Conservation (phyloP, 352 stramenopile genomes). For the Globisporangium mamillatum region DNA sequence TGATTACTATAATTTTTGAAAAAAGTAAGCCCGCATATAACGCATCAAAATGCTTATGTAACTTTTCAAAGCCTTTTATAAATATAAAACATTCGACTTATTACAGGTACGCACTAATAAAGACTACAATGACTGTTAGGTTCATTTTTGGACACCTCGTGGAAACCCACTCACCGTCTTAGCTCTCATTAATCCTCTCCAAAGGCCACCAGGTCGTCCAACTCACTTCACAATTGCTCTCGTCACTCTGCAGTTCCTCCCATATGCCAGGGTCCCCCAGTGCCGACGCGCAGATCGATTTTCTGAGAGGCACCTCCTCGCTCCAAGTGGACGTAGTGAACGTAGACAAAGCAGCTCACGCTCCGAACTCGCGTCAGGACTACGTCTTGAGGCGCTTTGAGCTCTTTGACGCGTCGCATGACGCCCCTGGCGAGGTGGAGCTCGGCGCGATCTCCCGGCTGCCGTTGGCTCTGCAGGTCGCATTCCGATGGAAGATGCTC, state of each 20-base stretch:
- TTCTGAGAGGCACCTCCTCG: neutral
- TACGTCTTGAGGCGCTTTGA: neutral
- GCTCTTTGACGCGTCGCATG: neutral
- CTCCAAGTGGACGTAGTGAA: neutral
- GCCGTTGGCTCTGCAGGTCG: constrained; percentile 5
- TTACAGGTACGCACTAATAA: no score
- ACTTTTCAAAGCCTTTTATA: no score
- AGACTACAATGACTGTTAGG: no score
- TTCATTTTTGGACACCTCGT: no score
- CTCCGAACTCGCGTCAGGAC: constrained; percentile 2
- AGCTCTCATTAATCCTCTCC: no score
- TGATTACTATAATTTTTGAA: neutral
- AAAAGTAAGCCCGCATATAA: neutral
- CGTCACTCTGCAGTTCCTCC: neutral
- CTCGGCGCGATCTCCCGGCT: neutral
- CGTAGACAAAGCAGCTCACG: neutral
- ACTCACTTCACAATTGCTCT: neutral
- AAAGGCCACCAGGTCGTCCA: neutral
- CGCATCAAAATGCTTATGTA: neutral
- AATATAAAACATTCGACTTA: no score
- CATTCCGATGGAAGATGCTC: constrained; percentile 7
- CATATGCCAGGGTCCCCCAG: neutral
- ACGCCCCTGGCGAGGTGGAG: neutral
- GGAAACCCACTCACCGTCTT: no score
- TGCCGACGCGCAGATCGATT: neutral